These are phyloP conservation scores for Fennellomyces sp. DNA, from an alignment of 371 early-diverging fungal genomes.

Conservation along the genomic window DNA sequence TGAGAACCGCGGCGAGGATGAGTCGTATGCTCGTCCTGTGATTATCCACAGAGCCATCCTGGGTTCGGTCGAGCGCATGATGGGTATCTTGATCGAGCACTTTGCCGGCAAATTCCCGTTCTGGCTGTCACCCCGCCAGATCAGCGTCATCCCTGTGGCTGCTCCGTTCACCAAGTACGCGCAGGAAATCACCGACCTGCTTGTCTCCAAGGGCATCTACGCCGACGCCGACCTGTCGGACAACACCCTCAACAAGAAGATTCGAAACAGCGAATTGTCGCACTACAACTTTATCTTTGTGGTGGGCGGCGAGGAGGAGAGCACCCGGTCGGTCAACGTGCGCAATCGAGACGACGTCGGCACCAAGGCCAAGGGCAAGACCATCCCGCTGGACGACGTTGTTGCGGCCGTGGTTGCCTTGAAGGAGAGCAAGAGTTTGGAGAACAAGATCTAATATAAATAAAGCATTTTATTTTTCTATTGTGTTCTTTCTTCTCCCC, in stretches of 20 bases:
- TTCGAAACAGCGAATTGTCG: constrained; percentile 78
- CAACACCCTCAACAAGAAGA: constrained; percentile 95
- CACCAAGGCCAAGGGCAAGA: constrained; percentile 82
- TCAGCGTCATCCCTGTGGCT: constrained; percentile 87
- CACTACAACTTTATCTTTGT: constrained; percentile 94
- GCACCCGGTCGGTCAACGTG: constrained; percentile 86
- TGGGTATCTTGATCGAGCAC: constrained; percentile 96
- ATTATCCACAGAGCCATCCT: constrained; percentile 99
- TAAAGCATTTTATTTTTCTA: background rate
- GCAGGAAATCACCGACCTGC: constrained; percentile 47
- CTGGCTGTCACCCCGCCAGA: constrained; percentile 98
- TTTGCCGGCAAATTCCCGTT: constrained; percentile 98
- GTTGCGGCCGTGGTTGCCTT: constrained; percentile 62
- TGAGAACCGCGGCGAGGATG: constrained; percentile 49
- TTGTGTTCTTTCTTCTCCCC: background rate
- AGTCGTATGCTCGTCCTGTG: constrained; percentile 83
- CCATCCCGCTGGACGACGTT: constrained; percentile 70
- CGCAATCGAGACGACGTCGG: constrained; percentile 87
- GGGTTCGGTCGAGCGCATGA: constrained; percentile 98
- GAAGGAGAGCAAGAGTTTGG: constrained; percentile 56
- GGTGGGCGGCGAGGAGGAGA: constrained; percentile 94
- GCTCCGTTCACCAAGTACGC: constrained; percentile 71
- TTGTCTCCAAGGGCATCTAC: constrained; percentile 77
- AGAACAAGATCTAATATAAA: constrained; percentile 66
- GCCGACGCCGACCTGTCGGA: constrained; percentile 90